Conservation (phyloP, 2,329 filamentous ascomycete species). For the Aspergillus vadensis region DNA sequence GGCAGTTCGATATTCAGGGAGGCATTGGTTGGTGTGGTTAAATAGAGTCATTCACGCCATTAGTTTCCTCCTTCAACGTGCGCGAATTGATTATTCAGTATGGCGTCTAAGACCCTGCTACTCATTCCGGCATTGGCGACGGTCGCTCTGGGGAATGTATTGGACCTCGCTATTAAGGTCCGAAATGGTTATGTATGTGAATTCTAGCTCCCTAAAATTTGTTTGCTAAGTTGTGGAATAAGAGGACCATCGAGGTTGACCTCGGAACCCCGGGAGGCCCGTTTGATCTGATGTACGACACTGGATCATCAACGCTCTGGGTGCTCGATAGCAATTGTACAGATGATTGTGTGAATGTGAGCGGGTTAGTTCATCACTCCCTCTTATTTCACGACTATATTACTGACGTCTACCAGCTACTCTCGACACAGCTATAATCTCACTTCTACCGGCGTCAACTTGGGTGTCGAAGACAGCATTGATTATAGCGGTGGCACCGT, state of each 20-base stretch:
- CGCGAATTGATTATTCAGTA: neutral
- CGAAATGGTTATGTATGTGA: neutral
- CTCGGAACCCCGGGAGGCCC: neutral
- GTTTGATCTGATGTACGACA: neutral
- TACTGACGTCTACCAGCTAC: neutral
- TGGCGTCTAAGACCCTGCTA: neutral
- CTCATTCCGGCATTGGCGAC: neutral
- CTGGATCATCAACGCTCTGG: neutral
- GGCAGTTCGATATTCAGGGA: too few species aligned
- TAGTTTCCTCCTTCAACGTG: too few species aligned
- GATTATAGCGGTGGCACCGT: neutral
- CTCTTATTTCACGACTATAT: neutral
- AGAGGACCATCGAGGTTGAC: conserved; percentile 3
- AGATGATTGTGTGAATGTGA: neutral
- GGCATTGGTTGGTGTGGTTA: too few species aligned
- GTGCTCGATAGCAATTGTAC: neutral
- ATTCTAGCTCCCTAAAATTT: neutral
- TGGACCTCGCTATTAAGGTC: conserved; percentile 2
- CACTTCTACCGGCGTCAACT: neutral
- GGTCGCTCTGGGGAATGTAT: neutral
- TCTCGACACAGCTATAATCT: neutral
- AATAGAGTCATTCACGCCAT: too few species aligned
- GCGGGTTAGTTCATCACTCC: neutral
- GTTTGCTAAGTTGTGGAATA: neutral
- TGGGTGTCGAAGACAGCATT: neutral